Conservation (phyloP, 2,329 filamentous ascomycete genomes). For the Hortaea werneckii region DNA sequence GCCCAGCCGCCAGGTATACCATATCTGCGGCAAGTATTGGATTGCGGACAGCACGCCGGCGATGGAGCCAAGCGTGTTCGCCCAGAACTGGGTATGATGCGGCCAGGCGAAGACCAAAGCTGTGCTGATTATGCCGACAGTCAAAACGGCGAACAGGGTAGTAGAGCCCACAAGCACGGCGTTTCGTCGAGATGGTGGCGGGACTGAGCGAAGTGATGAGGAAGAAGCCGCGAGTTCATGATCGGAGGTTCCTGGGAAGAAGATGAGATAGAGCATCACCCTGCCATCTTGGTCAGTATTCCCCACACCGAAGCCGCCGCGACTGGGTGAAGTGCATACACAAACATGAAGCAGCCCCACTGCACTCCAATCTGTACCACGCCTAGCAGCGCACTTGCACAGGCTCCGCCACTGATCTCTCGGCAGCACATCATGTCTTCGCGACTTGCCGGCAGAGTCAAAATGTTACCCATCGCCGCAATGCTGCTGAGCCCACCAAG, state of each 20-base stretch:
- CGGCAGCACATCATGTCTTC: constrained; percentile 79
- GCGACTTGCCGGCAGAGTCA: constrained; percentile 73
- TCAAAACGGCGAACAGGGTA: constrained; percentile 66
- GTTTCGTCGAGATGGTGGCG: constrained; percentile 56
- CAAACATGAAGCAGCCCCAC: constrained; percentile 83
- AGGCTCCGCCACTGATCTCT: constrained; percentile 70
- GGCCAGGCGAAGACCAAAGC: constrained; percentile 57
- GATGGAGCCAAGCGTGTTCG: constrained; percentile 72
- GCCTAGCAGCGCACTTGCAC: constrained; percentile 73
- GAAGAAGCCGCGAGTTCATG: constrained; percentile 25
- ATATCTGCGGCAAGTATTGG: constrained; percentile 93
- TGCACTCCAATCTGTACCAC: constrained; percentile 86
- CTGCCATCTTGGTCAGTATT: constrained; percentile 36
- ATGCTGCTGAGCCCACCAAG: constrained; percentile 80
- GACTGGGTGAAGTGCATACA: constrained; percentile 50
- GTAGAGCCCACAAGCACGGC: constrained; percentile 64
- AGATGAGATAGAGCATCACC: constrained; percentile 85
- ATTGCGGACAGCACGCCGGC: constrained; percentile 69
- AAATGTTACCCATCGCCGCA: constrained; percentile 82
- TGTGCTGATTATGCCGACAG: constrained; percentile 54
- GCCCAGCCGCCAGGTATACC: constrained; percentile 75
- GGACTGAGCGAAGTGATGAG: constrained; percentile 39
- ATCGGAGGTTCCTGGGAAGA: constrained; percentile 53
- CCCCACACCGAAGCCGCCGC: background rate
- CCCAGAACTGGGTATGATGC: constrained; percentile 61